Conservation (phyloP, 176 grass and related monocot genomes). For the Eragrostis nindensis region DNA sequence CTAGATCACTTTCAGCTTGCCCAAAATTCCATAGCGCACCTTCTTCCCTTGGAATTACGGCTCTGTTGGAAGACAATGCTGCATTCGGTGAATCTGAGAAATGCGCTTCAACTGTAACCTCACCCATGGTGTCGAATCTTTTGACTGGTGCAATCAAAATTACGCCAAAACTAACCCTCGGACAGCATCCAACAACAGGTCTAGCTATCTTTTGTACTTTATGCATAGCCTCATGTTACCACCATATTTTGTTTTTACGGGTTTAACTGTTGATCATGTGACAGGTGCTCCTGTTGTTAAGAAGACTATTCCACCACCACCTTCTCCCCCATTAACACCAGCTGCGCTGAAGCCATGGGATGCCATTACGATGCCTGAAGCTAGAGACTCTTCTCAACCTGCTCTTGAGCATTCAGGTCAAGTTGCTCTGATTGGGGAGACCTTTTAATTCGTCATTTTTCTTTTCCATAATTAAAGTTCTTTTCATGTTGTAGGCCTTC, state of each 20-base stretch:
- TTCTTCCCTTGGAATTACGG: slow-evolving; percentile 76
- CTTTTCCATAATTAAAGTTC: slow-evolving; percentile 45
- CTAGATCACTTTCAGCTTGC: slow-evolving; percentile 53
- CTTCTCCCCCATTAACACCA: not conserved
- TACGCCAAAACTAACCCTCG: slow-evolving; percentile 38
- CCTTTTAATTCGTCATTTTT: not conserved
- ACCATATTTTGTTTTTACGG: slow-evolving; percentile 2
- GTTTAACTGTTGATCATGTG: slow-evolving; percentile 20
- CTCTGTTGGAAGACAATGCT: slow-evolving; percentile 72
- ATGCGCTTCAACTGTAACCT: slow-evolving; percentile 38
- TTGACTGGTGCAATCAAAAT: slow-evolving; percentile 26
- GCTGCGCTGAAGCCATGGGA: slow-evolving; percentile 4
- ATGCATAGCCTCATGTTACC: slow-evolving; percentile 35
- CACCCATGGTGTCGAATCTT: slow-evolving; percentile 16
- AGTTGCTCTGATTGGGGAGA: not conserved
- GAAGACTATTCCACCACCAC: not conserved
- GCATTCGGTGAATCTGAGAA: slow-evolving; percentile 38
- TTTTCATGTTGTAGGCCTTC: slow-evolving; percentile 22
- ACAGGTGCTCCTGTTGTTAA: slow-evolving; percentile 36
- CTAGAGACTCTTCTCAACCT: not conserved
- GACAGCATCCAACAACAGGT: slow-evolving; percentile 42
- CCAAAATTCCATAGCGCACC: slow-evolving; percentile 64
- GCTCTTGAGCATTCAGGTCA: slow-evolving; percentile 48
- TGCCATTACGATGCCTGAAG: slow-evolving; percentile 25
- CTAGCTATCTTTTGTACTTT: slow-evolving; percentile 19